phyloP scores from a whole-genome alignment of 2,329 filamentous ascomycete genomes.

The Fusarium sp. region DNA sequence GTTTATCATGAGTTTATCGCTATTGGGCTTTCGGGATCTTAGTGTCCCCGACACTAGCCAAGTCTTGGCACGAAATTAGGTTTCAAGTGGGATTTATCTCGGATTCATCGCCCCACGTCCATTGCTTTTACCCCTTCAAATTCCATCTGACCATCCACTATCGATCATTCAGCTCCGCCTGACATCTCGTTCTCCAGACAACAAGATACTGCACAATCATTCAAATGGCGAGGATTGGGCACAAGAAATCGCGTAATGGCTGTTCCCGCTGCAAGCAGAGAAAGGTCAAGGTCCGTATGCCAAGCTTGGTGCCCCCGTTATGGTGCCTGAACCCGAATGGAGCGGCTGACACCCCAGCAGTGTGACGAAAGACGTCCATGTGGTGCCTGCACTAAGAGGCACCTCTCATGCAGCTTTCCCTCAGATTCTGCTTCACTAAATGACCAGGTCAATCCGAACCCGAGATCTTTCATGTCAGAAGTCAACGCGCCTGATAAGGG shows the following conservation, averaged over 20 bases:
- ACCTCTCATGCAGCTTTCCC: constrained; percentile 1
- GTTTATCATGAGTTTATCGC: not conserved
- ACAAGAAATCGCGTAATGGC: constrained; percentile 16
- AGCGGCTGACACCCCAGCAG: not conserved
- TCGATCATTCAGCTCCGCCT: not conserved
- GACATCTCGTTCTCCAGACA: not conserved
- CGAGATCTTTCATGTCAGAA: not conserved
- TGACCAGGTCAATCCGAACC: not conserved
- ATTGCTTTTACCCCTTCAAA: not conserved
- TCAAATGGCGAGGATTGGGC: constrained; percentile 3
- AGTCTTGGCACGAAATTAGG: not conserved
- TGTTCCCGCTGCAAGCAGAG: constrained; percentile 8
- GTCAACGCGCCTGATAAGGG: not conserved
- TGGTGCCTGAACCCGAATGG: not conserved
- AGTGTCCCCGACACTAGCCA: not conserved
- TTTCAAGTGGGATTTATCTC: not conserved
- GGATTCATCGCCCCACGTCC: not conserved
- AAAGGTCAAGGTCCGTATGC: constrained; percentile 5
- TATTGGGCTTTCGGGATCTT: not conserved
- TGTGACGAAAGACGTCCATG: constrained; percentile 15
- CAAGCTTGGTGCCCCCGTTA: not conserved
- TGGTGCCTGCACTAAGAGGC: constrained; percentile 4
- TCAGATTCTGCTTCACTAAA: not conserved
- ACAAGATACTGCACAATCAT: not conserved
- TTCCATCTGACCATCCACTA: not conserved